These are phyloP conservation scores for Schizochytrium sp. DNA, from an alignment of 108 stramenopile genomes.

Conservation along the genomic window DNA sequence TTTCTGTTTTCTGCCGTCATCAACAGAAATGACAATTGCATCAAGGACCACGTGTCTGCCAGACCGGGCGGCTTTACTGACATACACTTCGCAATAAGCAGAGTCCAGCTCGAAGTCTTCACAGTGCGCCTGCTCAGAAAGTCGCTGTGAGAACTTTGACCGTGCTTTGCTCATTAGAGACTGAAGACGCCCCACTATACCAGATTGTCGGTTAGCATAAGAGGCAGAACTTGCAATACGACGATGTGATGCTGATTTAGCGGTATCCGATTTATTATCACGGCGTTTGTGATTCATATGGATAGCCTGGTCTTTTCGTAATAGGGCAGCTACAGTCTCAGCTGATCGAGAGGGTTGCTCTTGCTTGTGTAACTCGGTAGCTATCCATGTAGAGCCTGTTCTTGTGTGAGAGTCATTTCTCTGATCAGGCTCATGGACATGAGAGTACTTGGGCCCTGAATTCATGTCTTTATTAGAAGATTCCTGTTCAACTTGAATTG, in stretches of 20 bases:
- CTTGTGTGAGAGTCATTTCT: not conserved
- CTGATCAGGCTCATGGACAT: not conserved
- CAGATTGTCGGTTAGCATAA: no score
- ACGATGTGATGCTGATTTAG: not conserved
- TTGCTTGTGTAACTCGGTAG: not conserved
- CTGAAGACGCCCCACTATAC: not conserved
- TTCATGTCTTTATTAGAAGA: no score
- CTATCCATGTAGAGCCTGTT: not conserved
- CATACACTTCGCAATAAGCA: conserved; percentile 1
- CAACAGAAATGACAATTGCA: not conserved
- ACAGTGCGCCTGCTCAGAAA: not conserved
- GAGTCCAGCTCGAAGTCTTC: not conserved
- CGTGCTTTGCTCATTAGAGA: not conserved
- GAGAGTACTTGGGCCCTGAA: no score
- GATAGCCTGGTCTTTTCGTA: not conserved
- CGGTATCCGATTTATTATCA: not conserved
- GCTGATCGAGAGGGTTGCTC: not conserved
- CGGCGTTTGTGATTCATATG: not conserved
- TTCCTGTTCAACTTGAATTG: no score
- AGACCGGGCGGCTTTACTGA: not conserved
- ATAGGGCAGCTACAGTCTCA: not conserved
- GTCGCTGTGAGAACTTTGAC: not conserved
- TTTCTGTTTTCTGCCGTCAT: not conserved
- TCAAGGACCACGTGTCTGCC: not conserved
- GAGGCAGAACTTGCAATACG: no score